Base-by-base conservation (phyloP, 768 basidiomycete genomes). In the Lactarius tabidus region DNA sequence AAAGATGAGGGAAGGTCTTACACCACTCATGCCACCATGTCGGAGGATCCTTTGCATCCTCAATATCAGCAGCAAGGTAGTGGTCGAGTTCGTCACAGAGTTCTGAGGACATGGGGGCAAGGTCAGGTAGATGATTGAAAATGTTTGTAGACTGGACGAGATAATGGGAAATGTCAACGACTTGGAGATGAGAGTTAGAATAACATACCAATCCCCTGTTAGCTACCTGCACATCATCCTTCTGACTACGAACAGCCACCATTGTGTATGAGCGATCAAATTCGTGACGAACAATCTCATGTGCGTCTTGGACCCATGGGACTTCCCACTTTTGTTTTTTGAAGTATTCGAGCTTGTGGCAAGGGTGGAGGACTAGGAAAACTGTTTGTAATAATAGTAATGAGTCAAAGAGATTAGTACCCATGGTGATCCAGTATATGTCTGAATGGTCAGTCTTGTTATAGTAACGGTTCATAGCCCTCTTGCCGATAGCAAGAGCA, bases 381-480 rank as follows among this genome's bases (percentile, higher is more conserved):
- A 41, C 0, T n/a, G 18, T n/a, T n/a, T n/a, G 20, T 9, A 10
- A 20, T 43, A 43, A 8, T 10, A 43, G n/a, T 7, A 36, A 10
- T 6, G 36, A 12, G 9, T 9, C 20, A 9, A 12, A 33, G 26
- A 39, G 15, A 23, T 8, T 33, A 8, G 1, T 58, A 64, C 63
- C 23, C 63, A 64, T 64, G 3, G 63, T 35, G 20, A 64, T 64
- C 10, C 69, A 64, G 57, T 75, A 76, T 0, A 71, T 58, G 15
- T 69, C 66, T 0, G 72, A 72, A 5, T 20, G 31, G 52, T 76
- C 73, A 1, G 69, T 75, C 10, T 65, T 39, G 1, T 60, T 56
- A 43, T 76, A 76, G 52, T 75, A 76, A 2, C 52, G 23, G 56
- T 73, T 74, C 0, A 76, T 53, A 0, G 64, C 72, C 12, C 62